Percentiles rank a stretch among this genome's conserved stretches.
These are phyloP conservation scores for Cucurbita pepo DNA, from an alignment of 306 rosid genomes.

Conservation along the genomic window DNA sequence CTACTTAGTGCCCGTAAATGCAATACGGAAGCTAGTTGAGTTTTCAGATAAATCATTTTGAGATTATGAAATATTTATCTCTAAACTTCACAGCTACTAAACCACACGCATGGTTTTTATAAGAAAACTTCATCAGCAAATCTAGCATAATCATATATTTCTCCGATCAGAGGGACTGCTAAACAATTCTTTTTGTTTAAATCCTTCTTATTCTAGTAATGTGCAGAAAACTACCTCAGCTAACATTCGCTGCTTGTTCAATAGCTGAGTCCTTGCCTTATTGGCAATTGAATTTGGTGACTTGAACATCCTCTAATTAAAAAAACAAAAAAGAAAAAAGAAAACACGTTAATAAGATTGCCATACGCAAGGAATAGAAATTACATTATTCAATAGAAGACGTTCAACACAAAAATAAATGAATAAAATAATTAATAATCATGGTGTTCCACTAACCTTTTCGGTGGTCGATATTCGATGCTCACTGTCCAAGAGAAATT, in stretches of 20 bases:
- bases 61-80: too few species aligned
- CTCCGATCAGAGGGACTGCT: not conserved
- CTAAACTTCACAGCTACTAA: too few species aligned
- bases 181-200: too few species aligned
- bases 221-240: slow-evolving; percentile 38
- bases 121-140: too few species aligned
- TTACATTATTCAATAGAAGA: not conserved
- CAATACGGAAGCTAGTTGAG: too few species aligned
- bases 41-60: too few species aligned
- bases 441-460: slow-evolving; percentile 31
- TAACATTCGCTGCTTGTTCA: slow-evolving; percentile 63
- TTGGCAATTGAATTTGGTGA: slow-evolving; percentile 75
- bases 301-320: slow-evolving; percentile 47
- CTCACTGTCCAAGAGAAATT: slow-evolving; percentile 20
- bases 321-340: not conserved
- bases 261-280: slow-evolving; percentile 78
- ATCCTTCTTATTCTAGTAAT: not conserved
- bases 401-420: not conserved
- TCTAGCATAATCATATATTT: not conserved
- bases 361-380: not conserved
- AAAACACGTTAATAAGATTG: not conserved
- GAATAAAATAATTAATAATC: not conserved
- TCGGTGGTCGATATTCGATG: slow-evolving; percentile 57
- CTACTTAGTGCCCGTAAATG: too few species aligned
- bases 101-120: too few species aligned